Evolutionary conservation across 352 stramenopile species (phyloP).

Genomic region (Pythium guiyangense): DNA sequence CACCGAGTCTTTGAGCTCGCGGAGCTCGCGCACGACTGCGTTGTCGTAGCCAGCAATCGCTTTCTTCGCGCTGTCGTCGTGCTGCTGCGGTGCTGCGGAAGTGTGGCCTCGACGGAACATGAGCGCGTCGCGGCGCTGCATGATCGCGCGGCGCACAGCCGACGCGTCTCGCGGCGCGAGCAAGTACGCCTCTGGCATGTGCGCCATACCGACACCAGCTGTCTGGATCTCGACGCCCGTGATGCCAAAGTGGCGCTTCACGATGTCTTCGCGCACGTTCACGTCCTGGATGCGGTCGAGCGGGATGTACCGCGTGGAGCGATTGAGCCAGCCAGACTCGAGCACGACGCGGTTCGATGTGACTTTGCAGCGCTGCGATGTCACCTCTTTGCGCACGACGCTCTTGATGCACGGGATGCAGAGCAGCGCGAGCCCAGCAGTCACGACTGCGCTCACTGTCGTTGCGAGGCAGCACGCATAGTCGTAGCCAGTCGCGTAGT

Average conservation of each 20-base stretch:
- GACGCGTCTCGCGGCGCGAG: slow-evolving; percentile 28
- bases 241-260: slow-evolving; percentile 29
- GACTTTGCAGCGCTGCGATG: slow-evolving; percentile 29
- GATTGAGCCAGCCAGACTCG: slow-evolving; percentile 33
- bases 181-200: slow-evolving; percentile 22
- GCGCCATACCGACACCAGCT: slow-evolving; percentile 14
- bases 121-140: slow-evolving; percentile 36
- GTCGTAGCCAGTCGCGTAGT: slow-evolving; percentile 15
- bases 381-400: slow-evolving; percentile 22
- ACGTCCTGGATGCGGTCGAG: slow-evolving; percentile 46
- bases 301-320: slow-evolving; percentile 35
- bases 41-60: background rate
- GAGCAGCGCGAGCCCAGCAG: slow-evolving; percentile 5
- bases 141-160: slow-evolving; percentile 33
- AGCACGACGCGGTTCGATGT: slow-evolving; percentile 33
- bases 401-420: slow-evolving; percentile 12
- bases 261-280: slow-evolving; percentile 31
- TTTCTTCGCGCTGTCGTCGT: background rate
- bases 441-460: slow-evolving; percentile 6
- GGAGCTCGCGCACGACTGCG: slow-evolving; percentile 11
- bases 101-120: slow-evolving; percentile 19
- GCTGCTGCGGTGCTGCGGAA: background rate
- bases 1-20: slow-evolving; percentile 20
- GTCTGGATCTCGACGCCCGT: slow-evolving; percentile 41
- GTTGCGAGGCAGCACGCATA: slow-evolving; percentile 12